A percentile compares a stretch with the other conserved stretches of the same genome.
phyloP scores from a whole-genome alignment of 2,329 filamentous ascomycete genomes.

The Ophiocordyceps camponoti-saundersi region DNA sequence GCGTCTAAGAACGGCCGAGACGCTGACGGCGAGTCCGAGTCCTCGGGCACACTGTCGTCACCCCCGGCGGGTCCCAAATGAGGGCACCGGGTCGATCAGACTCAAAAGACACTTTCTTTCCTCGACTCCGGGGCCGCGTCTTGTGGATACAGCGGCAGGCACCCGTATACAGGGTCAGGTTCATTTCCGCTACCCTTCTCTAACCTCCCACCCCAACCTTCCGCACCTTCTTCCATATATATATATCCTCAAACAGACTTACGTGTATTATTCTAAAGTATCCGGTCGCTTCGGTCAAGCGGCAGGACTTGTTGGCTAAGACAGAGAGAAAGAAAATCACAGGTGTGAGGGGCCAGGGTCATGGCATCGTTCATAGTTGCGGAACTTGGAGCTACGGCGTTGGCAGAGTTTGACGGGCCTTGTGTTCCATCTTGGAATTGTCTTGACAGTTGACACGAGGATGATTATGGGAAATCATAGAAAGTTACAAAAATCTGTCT shows the following conservation, averaged over 20 bases:
- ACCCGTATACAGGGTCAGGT: not conserved
- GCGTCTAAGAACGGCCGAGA: conserved; percentile 31
- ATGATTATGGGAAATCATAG: not conserved
- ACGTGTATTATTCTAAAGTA: conserved; percentile 5
- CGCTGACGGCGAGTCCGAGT: conserved; percentile 36
- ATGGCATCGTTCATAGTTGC: conserved; percentile 6
- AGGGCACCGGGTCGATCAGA: not conserved
- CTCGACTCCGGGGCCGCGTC: no score
- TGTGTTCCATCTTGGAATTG: no score
- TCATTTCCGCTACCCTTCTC: not conserved
- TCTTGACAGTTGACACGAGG: no score
- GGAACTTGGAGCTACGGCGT: conserved; percentile 6
- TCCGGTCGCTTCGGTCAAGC: conserved; percentile 4
- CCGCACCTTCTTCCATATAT: no score
- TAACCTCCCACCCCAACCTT: no score
- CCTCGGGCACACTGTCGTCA: conserved; percentile 37
- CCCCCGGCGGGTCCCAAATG: conserved; percentile 18
- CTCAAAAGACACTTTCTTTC: no score
- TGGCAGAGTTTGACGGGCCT: conserved; percentile 3
- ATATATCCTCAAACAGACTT: conserved; percentile 1
- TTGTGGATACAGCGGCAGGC: not conserved
- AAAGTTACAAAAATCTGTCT: not conserved
- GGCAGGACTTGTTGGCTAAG: conserved; percentile 5
- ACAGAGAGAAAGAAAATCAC: not conserved
- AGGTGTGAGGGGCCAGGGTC: conserved; percentile 1